Evolutionary conservation across 2,329 filamentous ascomycete genomes (phyloP).

Genomic region (Diaporthe citrichinensis): DNA sequence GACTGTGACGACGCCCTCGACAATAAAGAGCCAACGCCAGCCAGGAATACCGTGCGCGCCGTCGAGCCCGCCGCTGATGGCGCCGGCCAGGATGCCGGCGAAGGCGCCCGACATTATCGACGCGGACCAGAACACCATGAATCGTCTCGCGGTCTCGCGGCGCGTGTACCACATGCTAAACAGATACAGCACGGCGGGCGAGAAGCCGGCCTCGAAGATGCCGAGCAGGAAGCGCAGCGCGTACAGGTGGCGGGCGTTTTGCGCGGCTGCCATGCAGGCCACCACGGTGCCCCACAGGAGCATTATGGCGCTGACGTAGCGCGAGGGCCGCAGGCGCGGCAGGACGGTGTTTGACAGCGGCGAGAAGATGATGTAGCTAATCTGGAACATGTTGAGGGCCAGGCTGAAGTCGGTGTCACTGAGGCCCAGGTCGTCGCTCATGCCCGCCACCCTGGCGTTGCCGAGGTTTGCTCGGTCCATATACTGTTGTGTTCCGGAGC

Average conservation of each 20-base stretch:
- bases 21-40: slow-evolving; percentile 64
- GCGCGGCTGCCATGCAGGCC: slow-evolving; percentile 62
- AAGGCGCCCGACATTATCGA: slow-evolving; percentile 66
- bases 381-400: slow-evolving; percentile 67
- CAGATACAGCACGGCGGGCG: slow-evolving; percentile 61
- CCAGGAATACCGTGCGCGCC: slow-evolving; percentile 58
- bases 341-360: slow-evolving; percentile 69
- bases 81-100: slow-evolving; percentile 60
- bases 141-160: slow-evolving; percentile 54
- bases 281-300: slow-evolving; percentile 65
- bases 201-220: slow-evolving; percentile 61
- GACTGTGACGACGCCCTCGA: slow-evolving; percentile 52
- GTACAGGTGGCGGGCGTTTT: slow-evolving; percentile 56
- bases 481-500: not conserved
- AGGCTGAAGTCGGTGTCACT: slow-evolving; percentile 49
- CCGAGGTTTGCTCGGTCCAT: slow-evolving; percentile 47
- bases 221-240: slow-evolving; percentile 62
- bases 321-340: slow-evolving; percentile 60
- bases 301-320: slow-evolving; percentile 68
- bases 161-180: slow-evolving; percentile 66
- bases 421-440: slow-evolving; percentile 61
- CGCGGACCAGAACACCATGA: slow-evolving; percentile 66
- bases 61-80: slow-evolving; percentile 58
- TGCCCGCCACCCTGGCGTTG: slow-evolving; percentile 66
- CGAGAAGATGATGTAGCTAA: slow-evolving; percentile 67